Evolutionary conservation across 2,329 filamentous ascomycete species (phyloP), one percentile per base, ranked within the genome.

Genomic region (Colletotrichum brevisporum): DNA sequence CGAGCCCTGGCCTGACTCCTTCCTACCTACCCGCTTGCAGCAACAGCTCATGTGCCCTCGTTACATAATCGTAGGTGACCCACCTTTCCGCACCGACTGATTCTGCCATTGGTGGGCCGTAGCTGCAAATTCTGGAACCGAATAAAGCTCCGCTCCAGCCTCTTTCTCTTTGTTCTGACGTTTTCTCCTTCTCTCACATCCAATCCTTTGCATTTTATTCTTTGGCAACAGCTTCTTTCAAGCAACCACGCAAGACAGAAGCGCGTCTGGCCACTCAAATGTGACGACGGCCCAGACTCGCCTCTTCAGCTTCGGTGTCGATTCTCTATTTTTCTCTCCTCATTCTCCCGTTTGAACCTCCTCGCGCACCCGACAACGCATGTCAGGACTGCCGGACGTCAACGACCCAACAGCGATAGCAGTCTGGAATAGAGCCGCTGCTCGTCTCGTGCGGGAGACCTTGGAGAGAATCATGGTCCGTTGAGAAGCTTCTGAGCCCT

Each of bases 301-400:
- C 47, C 47, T 51, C 41, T 36, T 10, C 39, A 52, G 55, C 31
- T 53, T 51, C 54, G 62, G 24, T 41, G 24, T 52, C 47, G 50
- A 43, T 48, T 53, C 55, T 67, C 52, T 56, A 62, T 64, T 55
- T 58, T 60, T 69, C 66, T 69, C 57, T 41, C 36, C 21, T 43
- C 50, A 12, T 31, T 47, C 21, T 10, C 26, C 27, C 27, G 50
- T 31, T 53, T 48, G 61, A 63, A 31, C 39, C 58, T 26, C 27
- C 57, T 69, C 73, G 72, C 68, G 18, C 27, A 39, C 57, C 6
- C 51, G 56, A 52, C 70, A 56, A 51, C 65, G 66, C 71, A 76
- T 77, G 75, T 76, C 69, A 76, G 60, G 70, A 69, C 45, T 72
- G 68, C 70, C 70, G 24, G 68, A 71, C 60, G 60, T 63, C 60